Conservation (phyloP, 208 protist species). For the Leishmania braziliensis region DNA sequence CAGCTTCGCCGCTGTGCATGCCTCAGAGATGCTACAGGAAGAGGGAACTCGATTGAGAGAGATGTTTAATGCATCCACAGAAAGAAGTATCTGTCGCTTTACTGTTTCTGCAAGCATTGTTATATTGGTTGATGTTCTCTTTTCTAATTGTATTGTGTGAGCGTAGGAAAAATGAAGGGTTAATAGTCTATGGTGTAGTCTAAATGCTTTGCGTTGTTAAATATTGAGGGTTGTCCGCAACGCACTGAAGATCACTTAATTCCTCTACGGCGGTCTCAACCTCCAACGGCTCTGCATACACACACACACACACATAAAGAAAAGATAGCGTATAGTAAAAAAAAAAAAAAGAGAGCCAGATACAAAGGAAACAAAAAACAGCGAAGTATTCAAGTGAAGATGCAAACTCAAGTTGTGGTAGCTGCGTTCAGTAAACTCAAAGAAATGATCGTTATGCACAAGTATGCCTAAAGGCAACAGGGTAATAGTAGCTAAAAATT, state of each 20-base stretch:
- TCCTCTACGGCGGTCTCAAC: not conserved
- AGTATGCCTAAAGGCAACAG: not conserved
- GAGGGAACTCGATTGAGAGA: constrained; percentile 47
- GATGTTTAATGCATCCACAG: constrained; percentile 60
- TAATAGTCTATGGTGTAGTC: too few species aligned
- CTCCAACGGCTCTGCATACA: not conserved
- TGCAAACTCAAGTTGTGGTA: not conserved
- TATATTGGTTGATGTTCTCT: constrained; percentile 10
- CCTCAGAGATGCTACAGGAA: constrained; percentile 41
- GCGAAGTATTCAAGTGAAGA: not conserved
- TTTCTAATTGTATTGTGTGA: not conserved
- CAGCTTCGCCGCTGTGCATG: constrained; percentile 74
- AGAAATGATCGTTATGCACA: not conserved
- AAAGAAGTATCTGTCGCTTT: constrained; percentile 69
- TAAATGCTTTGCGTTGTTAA: not conserved
- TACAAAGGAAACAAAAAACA: not conserved
- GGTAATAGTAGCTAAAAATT: not conserved
- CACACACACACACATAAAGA: not conserved
- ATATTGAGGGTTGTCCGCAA: not conserved
- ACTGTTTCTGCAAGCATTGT: constrained; percentile 61
- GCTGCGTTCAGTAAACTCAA: not conserved
- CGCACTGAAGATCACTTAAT: not conserved
- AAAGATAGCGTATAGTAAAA: not conserved
- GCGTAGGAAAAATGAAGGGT: not conserved
- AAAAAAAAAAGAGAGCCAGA: not conserved